Evolutionary conservation across 2,329 filamentous ascomycete genomes (phyloP).

Genomic region (Colletotrichum sp.): DNA sequence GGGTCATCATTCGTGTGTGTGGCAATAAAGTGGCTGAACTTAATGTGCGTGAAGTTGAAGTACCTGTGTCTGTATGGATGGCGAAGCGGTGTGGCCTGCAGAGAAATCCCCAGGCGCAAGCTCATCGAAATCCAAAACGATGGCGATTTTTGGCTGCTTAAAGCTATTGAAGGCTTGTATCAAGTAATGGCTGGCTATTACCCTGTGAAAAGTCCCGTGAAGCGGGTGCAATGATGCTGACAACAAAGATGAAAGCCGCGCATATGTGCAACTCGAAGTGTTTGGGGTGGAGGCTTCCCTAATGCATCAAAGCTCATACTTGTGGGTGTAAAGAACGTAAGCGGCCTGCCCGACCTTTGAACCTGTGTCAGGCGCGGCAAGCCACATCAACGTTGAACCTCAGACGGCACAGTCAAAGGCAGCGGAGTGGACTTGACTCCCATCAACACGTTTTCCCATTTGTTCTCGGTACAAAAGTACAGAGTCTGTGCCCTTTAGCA

Average conservation of each 20-base stretch:
- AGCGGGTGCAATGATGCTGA: not conserved
- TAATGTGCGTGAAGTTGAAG: no score
- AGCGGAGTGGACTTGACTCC: not conserved
- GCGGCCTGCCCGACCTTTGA: not conserved
- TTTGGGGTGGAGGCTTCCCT: not conserved
- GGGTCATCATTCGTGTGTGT: no score
- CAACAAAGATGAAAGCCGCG: not conserved
- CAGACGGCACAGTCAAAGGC: not conserved
- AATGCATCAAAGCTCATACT: not conserved
- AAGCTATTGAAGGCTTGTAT: not conserved
- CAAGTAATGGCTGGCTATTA: fast-evolving
- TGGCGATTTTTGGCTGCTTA: no score
- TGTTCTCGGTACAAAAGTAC: not conserved
- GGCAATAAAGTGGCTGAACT: no score
- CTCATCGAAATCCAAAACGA: no score
- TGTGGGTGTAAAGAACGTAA: not conserved
- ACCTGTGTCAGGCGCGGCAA: not conserved
- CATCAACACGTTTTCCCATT: not conserved
- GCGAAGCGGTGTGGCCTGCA: no score
- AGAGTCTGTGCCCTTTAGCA: fast-evolving
- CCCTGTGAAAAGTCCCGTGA: not conserved
- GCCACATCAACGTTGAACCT: not conserved
- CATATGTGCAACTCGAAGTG: not conserved
- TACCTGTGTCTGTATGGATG: no score
- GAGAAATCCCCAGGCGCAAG: no score